These are phyloP conservation scores for Echinochloa phyllopogon DNA, from an alignment of 176 grass and related monocot species.

Conservation along the genomic window DNA sequence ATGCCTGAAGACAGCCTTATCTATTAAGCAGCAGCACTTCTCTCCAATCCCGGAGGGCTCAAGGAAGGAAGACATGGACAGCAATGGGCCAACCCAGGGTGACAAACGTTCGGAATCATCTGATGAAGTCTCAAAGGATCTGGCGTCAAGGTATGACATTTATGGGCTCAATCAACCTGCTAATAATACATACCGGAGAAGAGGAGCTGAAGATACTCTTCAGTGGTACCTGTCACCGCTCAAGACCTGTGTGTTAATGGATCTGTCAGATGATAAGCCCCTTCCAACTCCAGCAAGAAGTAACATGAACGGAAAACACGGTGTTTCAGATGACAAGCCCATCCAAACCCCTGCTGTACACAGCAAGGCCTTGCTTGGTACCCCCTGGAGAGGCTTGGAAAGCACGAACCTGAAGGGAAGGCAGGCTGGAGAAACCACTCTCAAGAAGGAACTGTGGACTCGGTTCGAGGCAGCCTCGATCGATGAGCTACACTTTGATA, in stretches of 20 bases:
- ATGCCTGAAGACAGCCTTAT: conserved; percentile 43
- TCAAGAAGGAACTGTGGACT: conserved; percentile 92
- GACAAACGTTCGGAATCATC: conserved; percentile 35
- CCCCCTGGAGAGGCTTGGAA: conserved; percentile 67
- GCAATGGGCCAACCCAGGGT: conserved; percentile 18
- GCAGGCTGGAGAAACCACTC: conserved; percentile 76
- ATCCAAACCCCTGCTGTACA: conserved; percentile 49
- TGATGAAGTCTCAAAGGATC: conserved; percentile 52
- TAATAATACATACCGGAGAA: conserved; percentile 36
- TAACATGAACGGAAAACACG: conserved; percentile 26
- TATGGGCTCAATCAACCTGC: conserved; percentile 46
- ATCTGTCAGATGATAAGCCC: conserved; percentile 60
- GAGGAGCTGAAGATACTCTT: conserved; percentile 60
- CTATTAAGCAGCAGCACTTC: conserved; percentile 45
- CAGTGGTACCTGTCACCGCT: conserved; percentile 92
- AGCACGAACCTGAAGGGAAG: conserved; percentile 72
- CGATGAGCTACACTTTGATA: conserved; percentile 58
- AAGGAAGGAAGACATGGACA: conserved; percentile 39
- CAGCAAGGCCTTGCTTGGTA: conserved; percentile 46
- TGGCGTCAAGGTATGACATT: conserved; percentile 58
- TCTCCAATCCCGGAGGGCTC: conserved; percentile 52
- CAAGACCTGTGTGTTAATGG: conserved; percentile 77
- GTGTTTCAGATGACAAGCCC: conserved; percentile 51
- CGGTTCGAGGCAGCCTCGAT: conserved; percentile 77
- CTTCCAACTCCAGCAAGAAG: conserved; percentile 27